Evolutionary conservation across 176 grass and related monocot genomes (phyloP).

Genomic region (Saccharum spontaneum): DNA sequence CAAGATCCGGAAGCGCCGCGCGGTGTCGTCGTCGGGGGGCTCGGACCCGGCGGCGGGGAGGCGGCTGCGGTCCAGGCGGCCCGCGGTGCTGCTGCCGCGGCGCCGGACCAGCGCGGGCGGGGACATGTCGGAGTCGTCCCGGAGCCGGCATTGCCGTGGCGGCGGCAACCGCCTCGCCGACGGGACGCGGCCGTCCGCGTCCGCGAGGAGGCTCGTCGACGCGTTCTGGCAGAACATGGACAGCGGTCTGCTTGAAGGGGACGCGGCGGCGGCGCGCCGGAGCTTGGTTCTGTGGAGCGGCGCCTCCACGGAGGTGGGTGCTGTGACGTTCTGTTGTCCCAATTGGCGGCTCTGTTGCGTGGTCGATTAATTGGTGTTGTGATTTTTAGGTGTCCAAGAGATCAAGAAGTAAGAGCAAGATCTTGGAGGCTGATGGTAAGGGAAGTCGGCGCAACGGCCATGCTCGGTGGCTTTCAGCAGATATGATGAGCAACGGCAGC

Average conservation of each 20-base stretch:
- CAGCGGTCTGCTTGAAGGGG: slow-evolving; percentile 37
- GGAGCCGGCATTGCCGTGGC: slow-evolving; percentile 37
- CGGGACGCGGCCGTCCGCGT: slow-evolving; percentile 17
- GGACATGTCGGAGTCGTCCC: slow-evolving; percentile 55
- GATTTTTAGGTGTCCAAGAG: slow-evolving; percentile 38
- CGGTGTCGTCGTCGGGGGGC: slow-evolving; percentile 59
- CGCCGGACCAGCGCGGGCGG: slow-evolving; percentile 13
- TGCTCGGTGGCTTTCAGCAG: slow-evolving; percentile 10
- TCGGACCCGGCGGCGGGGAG: slow-evolving; percentile 43
- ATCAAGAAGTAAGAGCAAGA: slow-evolving; percentile 38
- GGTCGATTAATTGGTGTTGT: not conserved
- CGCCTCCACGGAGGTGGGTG: slow-evolving; percentile 37
- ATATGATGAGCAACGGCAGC: slow-evolving; percentile 39
- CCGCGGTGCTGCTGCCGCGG: slow-evolving; percentile 51
- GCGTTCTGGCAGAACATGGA: slow-evolving; percentile 67
- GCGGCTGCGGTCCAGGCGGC: slow-evolving; percentile 49
- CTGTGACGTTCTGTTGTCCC: not conserved
- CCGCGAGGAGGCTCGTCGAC: slow-evolving; percentile 71
- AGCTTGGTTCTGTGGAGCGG: slow-evolving; percentile 28
- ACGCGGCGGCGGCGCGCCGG: not conserved
- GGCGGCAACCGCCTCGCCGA: not conserved
- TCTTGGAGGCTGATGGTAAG: slow-evolving; percentile 41
- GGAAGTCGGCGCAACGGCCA: slow-evolving; percentile 25
- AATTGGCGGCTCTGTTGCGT: not conserved
- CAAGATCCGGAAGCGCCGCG: slow-evolving; percentile 53